Conservation (phyloP, 2,329 filamentous ascomycete genomes). For the Colletotrichum nymphaeae region DNA sequence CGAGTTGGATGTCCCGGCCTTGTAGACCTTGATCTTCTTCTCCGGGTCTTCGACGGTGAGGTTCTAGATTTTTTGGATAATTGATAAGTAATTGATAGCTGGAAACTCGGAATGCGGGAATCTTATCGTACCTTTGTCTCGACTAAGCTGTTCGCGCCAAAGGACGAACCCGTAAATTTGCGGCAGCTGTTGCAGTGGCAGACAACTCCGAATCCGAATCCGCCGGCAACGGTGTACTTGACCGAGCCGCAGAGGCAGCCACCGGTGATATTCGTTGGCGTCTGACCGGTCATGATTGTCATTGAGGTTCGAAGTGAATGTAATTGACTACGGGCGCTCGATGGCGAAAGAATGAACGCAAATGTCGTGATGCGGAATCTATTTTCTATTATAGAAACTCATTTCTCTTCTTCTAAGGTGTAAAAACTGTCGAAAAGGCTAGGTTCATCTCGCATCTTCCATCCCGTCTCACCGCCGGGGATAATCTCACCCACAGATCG, state of each 20-base stretch:
- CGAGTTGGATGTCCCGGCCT: not conserved
- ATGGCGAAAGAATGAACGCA: not conserved
- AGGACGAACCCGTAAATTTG: slow-evolving; percentile 1
- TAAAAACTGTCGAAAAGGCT: not conserved
- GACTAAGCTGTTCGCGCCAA: slow-evolving; percentile 9
- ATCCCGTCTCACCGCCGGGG: not conserved
- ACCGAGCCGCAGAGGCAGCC: slow-evolving; percentile 5
- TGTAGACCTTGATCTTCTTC: not conserved
- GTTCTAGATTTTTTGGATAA: not conserved
- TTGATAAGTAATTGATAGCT: not conserved
- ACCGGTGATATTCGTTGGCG: not conserved
- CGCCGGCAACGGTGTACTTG: not conserved
- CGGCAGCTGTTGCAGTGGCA: slow-evolving; percentile 17
- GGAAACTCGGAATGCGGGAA: not conserved
- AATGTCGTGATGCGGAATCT: not conserved
- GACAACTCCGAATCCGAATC: not conserved
- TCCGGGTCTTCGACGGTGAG: not conserved
- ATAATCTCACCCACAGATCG: not conserved
- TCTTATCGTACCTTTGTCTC: not conserved
- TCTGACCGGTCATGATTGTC: not conserved
- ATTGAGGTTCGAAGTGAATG: not conserved
- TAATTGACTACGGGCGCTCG: not conserved
- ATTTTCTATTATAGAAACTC: not conserved
- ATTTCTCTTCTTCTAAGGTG: not conserved
- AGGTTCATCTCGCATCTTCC: not conserved